Evolutionary conservation across 2,329 filamentous ascomycete species (phyloP), one percentile per base, ranked within the genome.

Genomic region (Sporothrix protearum): DNA sequence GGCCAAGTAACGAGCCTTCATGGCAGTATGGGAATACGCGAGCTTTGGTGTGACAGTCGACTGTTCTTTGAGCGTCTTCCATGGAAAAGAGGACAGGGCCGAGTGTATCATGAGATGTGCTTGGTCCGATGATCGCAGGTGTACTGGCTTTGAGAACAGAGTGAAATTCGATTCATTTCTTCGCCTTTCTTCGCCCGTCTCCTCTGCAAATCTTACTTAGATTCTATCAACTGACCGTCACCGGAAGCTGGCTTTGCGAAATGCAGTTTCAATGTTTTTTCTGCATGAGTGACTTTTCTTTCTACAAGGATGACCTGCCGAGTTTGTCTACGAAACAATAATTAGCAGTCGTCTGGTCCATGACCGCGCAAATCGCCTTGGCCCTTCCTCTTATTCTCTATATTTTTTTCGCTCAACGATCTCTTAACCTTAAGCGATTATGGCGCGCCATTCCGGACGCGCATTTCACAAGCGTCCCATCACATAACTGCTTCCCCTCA

Each of bases 351-450:
- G 55, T 61, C 33, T 36, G 55, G 55, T 39, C 33, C 39, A 39
- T 61, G 42, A 47, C 42, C 42, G 16, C 19, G 42, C 8, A 61
- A 22, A 22, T 45, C 59, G 59, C 12, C 36, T 25, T 47, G 42
- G n/a, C 22, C 57, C 57, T n/a, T 42, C n/a, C 59, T 3, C 49
- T 47, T 47, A 2, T 8, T 7, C 16, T 33, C 53, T 10, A 64
- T 64, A 36, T 64, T 36, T 64, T 64, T 64, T 36, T 64, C 45
- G 25, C 14, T 16, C 22, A 36, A 28, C 36, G 59, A 64, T 64
- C 59, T 39, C 33, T 36, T 19, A 64, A 64, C 59, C 36, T 36
- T 22, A 63, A 42, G 16, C n/a, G n/a, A n/a, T 42, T n/a, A 64
- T 64, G 33, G 57, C 59, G 59, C 59, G 59, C 45, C 59, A 45